Conservation (phyloP, 306 rosid genomes). For the Sindora glabra region DNA sequence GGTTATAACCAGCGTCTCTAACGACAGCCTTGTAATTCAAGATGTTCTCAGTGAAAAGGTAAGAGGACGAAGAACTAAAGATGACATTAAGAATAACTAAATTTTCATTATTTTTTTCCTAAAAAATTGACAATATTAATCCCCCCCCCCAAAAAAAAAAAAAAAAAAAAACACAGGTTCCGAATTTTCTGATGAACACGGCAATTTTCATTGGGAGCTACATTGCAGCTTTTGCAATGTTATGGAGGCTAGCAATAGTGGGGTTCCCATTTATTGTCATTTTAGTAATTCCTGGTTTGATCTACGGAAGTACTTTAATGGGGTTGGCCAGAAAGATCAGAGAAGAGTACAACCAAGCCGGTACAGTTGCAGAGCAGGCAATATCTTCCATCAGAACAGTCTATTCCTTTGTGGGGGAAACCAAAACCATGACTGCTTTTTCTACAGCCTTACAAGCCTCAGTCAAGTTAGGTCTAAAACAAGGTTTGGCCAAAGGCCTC, state of each 20-base stretch:
- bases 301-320: slow-evolving; percentile 72
- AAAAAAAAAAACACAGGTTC: too few species aligned
- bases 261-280: slow-evolving; percentile 70
- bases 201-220: slow-evolving; percentile 68
- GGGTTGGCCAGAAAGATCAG: slow-evolving; percentile 57
- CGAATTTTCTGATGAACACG: slow-evolving; percentile 67
- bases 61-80: too few species aligned
- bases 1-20: slow-evolving; percentile 78
- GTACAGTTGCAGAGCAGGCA: slow-evolving; percentile 74
- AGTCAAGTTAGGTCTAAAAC: slow-evolving; percentile 64
- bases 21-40: slow-evolving; percentile 75
- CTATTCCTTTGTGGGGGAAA: slow-evolving; percentile 77
- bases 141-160: too few species aligned
- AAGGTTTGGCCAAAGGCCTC: slow-evolving; percentile 84
- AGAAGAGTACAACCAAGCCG: slow-evolving; percentile 64
- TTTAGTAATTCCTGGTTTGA: slow-evolving; percentile 72
- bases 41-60: slow-evolving; percentile 90
- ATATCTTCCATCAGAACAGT: slow-evolving; percentile 81
- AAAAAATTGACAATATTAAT: too few species aligned
- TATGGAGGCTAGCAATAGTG: slow-evolving; percentile 73
- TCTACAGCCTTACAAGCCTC: slow-evolving; percentile 62
- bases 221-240: slow-evolving; percentile 49
- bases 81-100: too few species aligned
- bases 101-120: too few species aligned
- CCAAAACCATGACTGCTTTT: slow-evolving; percentile 54